Evolutionary conservation across 495 filamentous ascomycete species (phyloP).

Genomic region (Hypoxylon lienhwacheense): DNA sequence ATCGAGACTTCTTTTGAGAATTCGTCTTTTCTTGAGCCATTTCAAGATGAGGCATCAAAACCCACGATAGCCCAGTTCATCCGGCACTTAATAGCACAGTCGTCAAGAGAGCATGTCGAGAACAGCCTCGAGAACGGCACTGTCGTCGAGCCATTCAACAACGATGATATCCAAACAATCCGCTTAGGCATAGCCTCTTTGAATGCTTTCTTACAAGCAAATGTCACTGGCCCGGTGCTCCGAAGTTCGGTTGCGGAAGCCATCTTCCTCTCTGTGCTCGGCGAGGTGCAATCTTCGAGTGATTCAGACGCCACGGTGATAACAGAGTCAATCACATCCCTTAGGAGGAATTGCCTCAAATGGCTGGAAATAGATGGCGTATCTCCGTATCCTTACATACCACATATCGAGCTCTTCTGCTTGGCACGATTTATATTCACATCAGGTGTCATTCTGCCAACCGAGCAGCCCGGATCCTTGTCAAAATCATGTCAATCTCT

Average conservation of each 20-base stretch:
- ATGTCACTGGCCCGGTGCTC: conserved; percentile 86
- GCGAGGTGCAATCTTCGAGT: neutral
- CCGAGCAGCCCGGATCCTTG: conserved; percentile 5
- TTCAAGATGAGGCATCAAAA: conserved; percentile 9
- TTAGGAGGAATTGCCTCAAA: conserved; percentile 55
- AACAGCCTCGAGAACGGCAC: neutral
- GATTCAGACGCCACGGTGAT: conserved; percentile 6
- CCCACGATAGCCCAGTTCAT: conserved; percentile 20
- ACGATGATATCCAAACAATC: conserved; percentile 1
- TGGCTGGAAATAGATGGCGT: conserved; percentile 82
- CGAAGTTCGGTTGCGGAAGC: conserved; percentile 43
- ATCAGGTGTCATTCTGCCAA: conserved; percentile 38
- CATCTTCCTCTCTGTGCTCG: conserved; percentile 33
- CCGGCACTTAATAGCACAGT: conserved; percentile 2
- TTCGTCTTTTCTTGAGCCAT: conserved; percentile 13
- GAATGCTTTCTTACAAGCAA: conserved; percentile 84
- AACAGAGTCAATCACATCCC: conserved; percentile 3
- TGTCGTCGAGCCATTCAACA: neutral
- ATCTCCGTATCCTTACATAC: conserved; percentile 79
- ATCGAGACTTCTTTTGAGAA: conserved; percentile 19
- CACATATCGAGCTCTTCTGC: conserved; percentile 77
- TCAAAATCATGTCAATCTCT: conserved; percentile 7
- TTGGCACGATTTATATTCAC: conserved; percentile 72
- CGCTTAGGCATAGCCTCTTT: conserved; percentile 69
- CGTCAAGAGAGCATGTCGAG: neutral